Evolutionary conservation across 768 basidiomycete species (phyloP).

Genomic region (Cystofilobasidium ferigula): DNA sequence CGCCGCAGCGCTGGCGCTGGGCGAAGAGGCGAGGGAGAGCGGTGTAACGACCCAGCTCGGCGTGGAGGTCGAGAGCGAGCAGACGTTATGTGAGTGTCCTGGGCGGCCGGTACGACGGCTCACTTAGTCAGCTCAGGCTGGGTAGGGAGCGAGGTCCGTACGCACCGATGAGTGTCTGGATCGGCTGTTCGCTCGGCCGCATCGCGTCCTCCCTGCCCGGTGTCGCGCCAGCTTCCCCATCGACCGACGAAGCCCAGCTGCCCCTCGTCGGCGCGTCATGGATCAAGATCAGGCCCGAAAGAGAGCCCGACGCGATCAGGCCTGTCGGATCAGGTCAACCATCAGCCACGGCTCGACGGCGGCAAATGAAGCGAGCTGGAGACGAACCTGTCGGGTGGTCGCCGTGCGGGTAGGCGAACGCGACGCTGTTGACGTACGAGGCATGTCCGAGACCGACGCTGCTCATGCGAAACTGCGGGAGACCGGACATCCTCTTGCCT

Average conservation of each 20-base stretch:
- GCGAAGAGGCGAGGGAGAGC: background rate
- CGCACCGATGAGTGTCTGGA: conserved; percentile 13
- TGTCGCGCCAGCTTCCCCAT: conserved; percentile 16
- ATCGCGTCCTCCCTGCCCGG: conserved; percentile 5
- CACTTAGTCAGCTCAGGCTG: too few relatives aligned
- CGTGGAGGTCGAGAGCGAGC: conserved; percentile 21
- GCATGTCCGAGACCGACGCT: conserved; percentile 17
- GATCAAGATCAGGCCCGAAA: conserved; percentile 20
- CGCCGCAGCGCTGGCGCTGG: too few relatives aligned
- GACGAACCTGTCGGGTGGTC: conserved; percentile 17
- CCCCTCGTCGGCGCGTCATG: conserved; percentile 19
- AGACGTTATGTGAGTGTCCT: conserved; percentile 23
- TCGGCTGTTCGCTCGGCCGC: conserved; percentile 10
- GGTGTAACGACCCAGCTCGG: conserved; percentile 8
- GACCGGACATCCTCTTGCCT: background rate
- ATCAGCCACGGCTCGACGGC: too few relatives aligned
- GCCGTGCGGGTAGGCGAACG: conserved; percentile 13
- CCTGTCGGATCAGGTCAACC: background rate
- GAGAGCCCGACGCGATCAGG: conserved; percentile 15
- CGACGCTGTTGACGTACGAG: conserved; percentile 21
- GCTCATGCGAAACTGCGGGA: conserved; percentile 15
- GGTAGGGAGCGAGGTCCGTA: too few relatives aligned
- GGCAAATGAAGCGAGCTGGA: background rate
- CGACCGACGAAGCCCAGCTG: conserved; percentile 14
- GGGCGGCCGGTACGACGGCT: too few relatives aligned